Base-by-base conservation (phyloP, 2,329 filamentous ascomycete genomes). In the Fusarium cicatricum region DNA sequence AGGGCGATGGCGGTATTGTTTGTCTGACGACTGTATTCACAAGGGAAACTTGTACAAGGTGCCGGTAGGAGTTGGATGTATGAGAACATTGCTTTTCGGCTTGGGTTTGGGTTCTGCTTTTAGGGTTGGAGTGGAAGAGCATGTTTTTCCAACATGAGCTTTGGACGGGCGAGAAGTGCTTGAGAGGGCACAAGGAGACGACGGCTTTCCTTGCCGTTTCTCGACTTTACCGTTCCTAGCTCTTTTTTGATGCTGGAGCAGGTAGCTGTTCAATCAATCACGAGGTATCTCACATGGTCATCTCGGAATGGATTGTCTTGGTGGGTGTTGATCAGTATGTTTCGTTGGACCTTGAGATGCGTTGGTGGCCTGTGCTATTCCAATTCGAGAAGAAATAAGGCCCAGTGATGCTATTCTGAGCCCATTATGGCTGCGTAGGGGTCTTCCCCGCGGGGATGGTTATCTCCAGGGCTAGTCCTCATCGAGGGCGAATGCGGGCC, bases 51-150 rank as follows among this genome's bases (percentile, higher is more conserved):
- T 65, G 54, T 59, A 59, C 39, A 55, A 15, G 44, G 28, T 41
- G 47, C 29, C 48, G 61, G 29, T 34, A 42, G 61, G 61, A 62
- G 58, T 64, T 64, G 61, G 61, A 65, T 64, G 61, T 64, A 42
- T 42, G 61, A 64, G 50, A 40, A 28, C 45, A 55, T 50, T 62
- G 60, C 42, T 64, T 62, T 58, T 45, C 40, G 43, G 34, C 34
- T 61, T 43, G 14, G 36, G 34, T 44, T 34, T 32, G 11, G 14
- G 12, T 50, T 36, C 21, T 52, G 15, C 41, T 45, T 55, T 48
- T 17, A 46, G 45, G 33, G 40, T 39, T 49, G 42, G 40, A 23
- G 50, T 55, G 39, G 26, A 33, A 34, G 42, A 53, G 28, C 26
- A 55, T 55, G 36, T 40, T 58, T 26, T 55, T 52, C 36, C 38